phyloP scores from a whole-genome alignment of 139 green algal genomes.

The Monoraphidium neglectum region DNA sequence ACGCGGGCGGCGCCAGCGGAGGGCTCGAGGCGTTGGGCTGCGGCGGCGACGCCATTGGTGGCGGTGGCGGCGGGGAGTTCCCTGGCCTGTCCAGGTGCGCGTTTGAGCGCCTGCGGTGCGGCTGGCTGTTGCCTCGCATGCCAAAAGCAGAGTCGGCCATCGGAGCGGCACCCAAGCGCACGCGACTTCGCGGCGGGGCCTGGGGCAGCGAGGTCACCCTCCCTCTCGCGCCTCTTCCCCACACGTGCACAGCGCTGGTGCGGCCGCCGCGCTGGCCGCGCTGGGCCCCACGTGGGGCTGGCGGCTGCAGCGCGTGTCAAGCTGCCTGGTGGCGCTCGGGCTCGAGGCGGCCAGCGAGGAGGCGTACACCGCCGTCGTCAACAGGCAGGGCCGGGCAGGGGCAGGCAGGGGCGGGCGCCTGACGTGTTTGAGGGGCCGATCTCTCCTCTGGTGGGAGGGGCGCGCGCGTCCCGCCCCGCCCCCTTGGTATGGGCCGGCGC shows the following conservation, averaged over 20 bases:
- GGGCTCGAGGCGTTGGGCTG: too few species aligned
- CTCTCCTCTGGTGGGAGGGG: neutral
- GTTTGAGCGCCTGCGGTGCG: too few species aligned
- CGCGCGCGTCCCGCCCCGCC: neutral
- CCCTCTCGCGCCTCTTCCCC: too few species aligned
- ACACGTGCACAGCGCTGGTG: neutral
- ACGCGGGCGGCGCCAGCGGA: too few species aligned
- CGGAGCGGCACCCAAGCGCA: too few species aligned
- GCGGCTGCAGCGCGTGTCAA: constrained; percentile 20
- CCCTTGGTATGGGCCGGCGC: neutral
- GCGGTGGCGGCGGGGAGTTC: too few species aligned
- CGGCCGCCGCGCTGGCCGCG: neutral
- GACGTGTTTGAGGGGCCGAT: neutral
- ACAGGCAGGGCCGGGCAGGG: constrained; percentile 21
- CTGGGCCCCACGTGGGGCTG: constrained; percentile 4
- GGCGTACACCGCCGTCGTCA: constrained; percentile 52
- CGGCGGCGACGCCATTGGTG: too few species aligned
- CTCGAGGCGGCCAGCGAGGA: constrained; percentile 49
- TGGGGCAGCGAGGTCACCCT: too few species aligned
- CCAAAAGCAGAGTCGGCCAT: too few species aligned
- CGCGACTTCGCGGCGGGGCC: too few species aligned
- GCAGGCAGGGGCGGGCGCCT: neutral
- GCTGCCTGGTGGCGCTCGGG: constrained; percentile 32
- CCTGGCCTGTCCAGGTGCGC: too few species aligned
- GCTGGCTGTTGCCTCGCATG: too few species aligned